phyloP scores from a whole-genome alignment of 345 rosid genomes.

The Eutrema japonicum region DNA sequence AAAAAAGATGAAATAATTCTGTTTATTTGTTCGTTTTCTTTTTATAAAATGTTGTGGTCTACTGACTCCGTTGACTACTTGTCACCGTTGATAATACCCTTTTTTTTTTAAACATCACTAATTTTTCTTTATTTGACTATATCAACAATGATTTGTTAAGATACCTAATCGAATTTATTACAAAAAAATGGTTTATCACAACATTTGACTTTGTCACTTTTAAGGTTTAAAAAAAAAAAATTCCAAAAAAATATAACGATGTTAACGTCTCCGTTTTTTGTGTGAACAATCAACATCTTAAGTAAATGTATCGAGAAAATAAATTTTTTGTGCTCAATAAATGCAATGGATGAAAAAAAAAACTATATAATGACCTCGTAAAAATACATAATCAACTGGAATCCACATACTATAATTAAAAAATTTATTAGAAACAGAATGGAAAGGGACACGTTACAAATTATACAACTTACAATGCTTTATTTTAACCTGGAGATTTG shows the following conservation, averaged over 20 bases:
- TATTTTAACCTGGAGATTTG: conserved; percentile 33
- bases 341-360: background rate
- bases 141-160: conserved; percentile 37
- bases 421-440: conserved; percentile 6
- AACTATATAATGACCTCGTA: conserved; percentile 2
- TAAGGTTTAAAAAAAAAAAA: background rate
- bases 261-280: background rate
- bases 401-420: background rate
- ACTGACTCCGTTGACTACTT: conserved; percentile 41
- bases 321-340: background rate
- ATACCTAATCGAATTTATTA: background rate
- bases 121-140: conserved; percentile 12
- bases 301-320: background rate
- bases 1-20: background rate
- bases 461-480: conserved; percentile 36
- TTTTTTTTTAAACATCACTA: background rate
- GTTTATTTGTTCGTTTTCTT: background rate
- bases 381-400: conserved; percentile 8
- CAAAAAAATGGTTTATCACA: conserved; percentile 16
- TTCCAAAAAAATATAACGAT: background rate
- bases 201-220: conserved; percentile 15
- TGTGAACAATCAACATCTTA: background rate
- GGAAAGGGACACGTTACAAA: conserved; percentile 37
- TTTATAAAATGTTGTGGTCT: background rate
- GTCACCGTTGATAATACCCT: conserved; percentile 1